phyloP scores from a whole-genome alignment of 2,329 filamentous ascomycete species.

The Colletotrichum tropicicola region DNA sequence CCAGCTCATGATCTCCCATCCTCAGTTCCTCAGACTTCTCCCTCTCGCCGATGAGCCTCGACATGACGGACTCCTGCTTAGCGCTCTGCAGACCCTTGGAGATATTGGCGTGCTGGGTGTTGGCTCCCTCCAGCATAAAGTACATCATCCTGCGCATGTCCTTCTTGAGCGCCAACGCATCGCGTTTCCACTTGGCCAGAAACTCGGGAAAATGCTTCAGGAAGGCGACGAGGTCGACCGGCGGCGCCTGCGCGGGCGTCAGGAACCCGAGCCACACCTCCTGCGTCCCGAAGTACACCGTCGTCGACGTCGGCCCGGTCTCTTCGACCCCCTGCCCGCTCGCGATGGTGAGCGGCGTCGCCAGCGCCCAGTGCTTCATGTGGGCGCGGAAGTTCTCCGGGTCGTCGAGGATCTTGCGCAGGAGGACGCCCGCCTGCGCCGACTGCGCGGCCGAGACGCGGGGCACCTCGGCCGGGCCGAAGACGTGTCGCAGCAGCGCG shows the following conservation, averaged over 20 bases:
- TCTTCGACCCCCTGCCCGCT: conserved; percentile 33
- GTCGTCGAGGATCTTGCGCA: conserved; percentile 30
- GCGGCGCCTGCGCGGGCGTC: conserved; percentile 36
- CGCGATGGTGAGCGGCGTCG: conserved; percentile 35
- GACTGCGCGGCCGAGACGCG: conserved; percentile 30
- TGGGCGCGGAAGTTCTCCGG: conserved; percentile 28
- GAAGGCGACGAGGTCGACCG: conserved; percentile 36
- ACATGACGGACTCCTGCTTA: conserved; percentile 48
- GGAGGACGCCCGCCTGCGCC: conserved; percentile 32
- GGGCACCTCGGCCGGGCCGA: conserved; percentile 33
- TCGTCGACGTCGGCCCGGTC: conserved; percentile 21
- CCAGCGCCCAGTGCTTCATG: conserved; percentile 35
- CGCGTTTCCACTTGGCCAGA: conserved; percentile 57
- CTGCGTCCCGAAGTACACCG: conserved; percentile 34
- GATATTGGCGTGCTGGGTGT: conserved; percentile 36
- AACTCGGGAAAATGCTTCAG: conserved; percentile 51
- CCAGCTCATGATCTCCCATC: conserved; percentile 7
- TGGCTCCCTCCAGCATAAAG: conserved; percentile 45
- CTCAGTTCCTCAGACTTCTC: conserved; percentile 36
- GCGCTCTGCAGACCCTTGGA: conserved; percentile 43
- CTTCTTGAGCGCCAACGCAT: conserved; percentile 47
- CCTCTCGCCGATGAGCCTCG: conserved; percentile 49
- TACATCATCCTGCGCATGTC: conserved; percentile 50
- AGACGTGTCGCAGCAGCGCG: conserved; percentile 32
- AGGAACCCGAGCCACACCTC: conserved; percentile 34